Conservation (phyloP, 108 stramenopile species). For the Fragilariopsis cylindrus region DNA sequence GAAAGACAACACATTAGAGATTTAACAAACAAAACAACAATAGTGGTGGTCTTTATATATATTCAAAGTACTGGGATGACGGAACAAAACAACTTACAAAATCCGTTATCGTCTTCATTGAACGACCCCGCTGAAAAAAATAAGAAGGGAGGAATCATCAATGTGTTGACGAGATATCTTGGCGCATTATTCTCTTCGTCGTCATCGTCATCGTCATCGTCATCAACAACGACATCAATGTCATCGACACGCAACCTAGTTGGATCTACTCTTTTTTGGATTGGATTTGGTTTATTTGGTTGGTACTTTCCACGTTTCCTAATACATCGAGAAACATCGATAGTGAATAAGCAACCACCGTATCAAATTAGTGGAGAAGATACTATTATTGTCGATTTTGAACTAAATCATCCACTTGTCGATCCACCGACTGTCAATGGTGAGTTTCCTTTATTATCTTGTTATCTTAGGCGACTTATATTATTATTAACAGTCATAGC, state of each 20-base stretch:
- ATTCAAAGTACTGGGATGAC: neutral
- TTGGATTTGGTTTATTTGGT: slow-evolving; percentile 25
- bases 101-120: neutral
- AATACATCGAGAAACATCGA: slow-evolving; percentile 11
- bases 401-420: slow-evolving; percentile 30
- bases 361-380: slow-evolving; percentile 34
- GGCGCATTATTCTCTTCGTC: neutral
- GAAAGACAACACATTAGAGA: no score
- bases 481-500: neutral
- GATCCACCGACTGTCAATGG: slow-evolving; percentile 33
- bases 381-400: slow-evolving; percentile 48
- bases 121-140: slow-evolving; percentile 12
- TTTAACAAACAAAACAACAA: neutral
- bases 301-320: slow-evolving; percentile 40
- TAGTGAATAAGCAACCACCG: slow-evolving; percentile 20
- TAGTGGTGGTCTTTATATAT: neutral
- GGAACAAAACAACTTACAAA: neutral
- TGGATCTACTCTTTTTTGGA: slow-evolving; percentile 14
- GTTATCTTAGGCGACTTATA: neutral
- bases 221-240: neutral
- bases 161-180: neutral
- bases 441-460: neutral
- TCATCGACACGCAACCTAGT: neutral
- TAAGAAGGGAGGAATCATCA: neutral
- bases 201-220: neutral